Evolutionary conservation across 306 rosid genomes (phyloP).

Genomic region (Trichosanthes cucumerina): DNA sequence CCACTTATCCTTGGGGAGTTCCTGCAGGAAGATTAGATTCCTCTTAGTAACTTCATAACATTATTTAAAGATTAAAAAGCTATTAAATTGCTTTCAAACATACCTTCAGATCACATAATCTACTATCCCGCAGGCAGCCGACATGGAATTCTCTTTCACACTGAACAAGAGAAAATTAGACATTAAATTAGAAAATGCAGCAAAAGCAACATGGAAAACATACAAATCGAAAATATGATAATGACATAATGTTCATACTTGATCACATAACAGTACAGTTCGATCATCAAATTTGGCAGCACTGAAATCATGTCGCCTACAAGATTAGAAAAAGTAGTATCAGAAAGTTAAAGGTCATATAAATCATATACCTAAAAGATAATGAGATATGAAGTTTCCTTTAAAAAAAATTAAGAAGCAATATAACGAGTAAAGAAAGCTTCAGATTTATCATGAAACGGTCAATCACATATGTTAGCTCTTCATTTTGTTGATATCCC

Average conservation of each 20-base stretch:
- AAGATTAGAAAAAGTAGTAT: neutral
- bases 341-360: neutral
- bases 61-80: constrained; percentile 10
- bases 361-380: neutral
- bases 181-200: neutral
- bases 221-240: neutral
- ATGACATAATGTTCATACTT: constrained; percentile 42
- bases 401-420: neutral
- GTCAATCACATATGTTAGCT: neutral
- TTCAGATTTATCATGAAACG: neutral
- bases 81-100: constrained; percentile 16
- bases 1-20: constrained; percentile 97
- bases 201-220: neutral
- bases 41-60: constrained; percentile 13
- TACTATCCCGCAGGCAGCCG: constrained; percentile 77
- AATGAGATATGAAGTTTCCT: neutral
- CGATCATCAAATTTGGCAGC: constrained; percentile 80
- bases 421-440: neutral
- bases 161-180: constrained; percentile 33
- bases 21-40: constrained; percentile 33
- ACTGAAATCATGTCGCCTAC: constrained; percentile 86
- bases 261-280: constrained; percentile 90
- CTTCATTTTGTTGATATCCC: neutral
- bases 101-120: constrained; percentile 79
- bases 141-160: constrained; percentile 99